Percentiles rank a stretch among this genome's conserved stretches.
These are phyloP conservation scores for Allium fistulosum DNA, from an alignment of 106 monocot species.

Conservation along the genomic window DNA sequence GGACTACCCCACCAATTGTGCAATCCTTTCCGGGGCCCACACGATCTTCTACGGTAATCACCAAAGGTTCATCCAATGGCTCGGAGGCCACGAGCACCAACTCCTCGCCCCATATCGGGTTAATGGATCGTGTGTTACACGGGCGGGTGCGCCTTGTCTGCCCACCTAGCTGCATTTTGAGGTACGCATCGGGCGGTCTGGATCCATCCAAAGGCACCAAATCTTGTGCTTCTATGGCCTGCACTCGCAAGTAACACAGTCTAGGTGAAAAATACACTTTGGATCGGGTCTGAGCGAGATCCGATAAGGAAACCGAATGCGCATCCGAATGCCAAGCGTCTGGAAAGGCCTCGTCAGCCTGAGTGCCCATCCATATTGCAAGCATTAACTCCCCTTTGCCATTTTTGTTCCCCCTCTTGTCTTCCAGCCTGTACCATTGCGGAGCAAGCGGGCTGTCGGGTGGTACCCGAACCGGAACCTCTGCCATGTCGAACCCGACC, in stretches of 20 bases:
- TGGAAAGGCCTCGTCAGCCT: conserved; percentile 90
- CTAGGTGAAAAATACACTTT: conserved; percentile 97
- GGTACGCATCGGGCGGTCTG: conserved; percentile 24
- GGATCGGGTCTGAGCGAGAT: conserved; percentile 48
- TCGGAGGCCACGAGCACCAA: conserved; percentile 66
- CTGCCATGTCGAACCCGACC: conserved; percentile 41
- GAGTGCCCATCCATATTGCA: conserved; percentile 84
- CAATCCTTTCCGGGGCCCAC: conserved; percentile 48
- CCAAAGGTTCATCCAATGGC: conserved; percentile 75
- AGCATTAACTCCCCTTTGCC: conserved; percentile 69
- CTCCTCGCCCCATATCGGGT: conserved; percentile 81
- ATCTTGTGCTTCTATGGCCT: conserved; percentile 79
- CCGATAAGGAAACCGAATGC: conserved; percentile 25
- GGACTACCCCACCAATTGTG: conserved; percentile 40
- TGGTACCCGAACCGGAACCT: conserved; percentile 13
- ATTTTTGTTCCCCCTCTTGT: conserved; percentile 39
- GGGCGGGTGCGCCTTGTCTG: conserved; percentile 60
- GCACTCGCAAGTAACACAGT: conserved; percentile 69
- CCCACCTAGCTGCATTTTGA: conserved; percentile 61
- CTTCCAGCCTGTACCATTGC: conserved; percentile 23
- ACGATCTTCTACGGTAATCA: conserved; percentile 68
- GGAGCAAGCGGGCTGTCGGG: conserved; percentile 29
- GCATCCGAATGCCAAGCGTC: conserved; percentile 85
- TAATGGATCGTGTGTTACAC: conserved; percentile 15
- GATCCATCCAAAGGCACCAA: conserved; percentile 34